Conservation (phyloP, 306 rosid genomes). For the Castanea crenata region DNA sequence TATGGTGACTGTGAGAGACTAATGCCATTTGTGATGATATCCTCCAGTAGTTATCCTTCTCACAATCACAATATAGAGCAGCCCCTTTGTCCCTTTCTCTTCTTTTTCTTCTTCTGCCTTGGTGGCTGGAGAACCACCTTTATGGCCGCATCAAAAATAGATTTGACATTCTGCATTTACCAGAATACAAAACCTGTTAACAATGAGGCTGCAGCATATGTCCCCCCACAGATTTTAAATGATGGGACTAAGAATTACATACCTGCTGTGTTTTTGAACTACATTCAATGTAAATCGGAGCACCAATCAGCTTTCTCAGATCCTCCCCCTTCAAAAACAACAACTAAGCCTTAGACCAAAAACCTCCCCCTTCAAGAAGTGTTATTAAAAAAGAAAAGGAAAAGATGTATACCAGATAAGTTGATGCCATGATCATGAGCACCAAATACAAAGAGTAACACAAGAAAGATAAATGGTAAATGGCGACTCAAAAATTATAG, state of each 20-base stretch:
- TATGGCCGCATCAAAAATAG: conserved; percentile 90
- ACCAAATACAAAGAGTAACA: background rate
- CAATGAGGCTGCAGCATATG: conserved; percentile 1
- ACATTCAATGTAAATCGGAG: conserved; percentile 84
- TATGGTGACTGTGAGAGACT: conserved; percentile 35
- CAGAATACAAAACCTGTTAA: background rate
- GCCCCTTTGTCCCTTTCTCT: conserved; percentile 73
- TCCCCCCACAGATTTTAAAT: conserved; percentile 1
- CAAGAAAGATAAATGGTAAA: background rate
- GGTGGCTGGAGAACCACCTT: conserved; percentile 97
- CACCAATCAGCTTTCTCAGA: conserved; percentile 78
- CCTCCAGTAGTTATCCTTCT: conserved; percentile 22
- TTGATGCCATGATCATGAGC: conserved; percentile 12
- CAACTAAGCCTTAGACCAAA: too few relatives aligned
- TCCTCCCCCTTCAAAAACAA: conserved; percentile 74
- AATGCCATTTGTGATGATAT: conserved; percentile 41
- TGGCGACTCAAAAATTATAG: background rate
- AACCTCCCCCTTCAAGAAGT: conserved; percentile 72
- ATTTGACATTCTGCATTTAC: conserved; percentile 82
- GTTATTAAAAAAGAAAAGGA: conserved; percentile 6
- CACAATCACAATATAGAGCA: conserved; percentile 75
- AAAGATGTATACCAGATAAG: conserved; percentile 7
- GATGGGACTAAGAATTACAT: conserved; percentile 25
- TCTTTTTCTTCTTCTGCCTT: conserved; percentile 71
- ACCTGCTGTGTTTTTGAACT: conserved; percentile 99